phyloP scores from a whole-genome alignment of 2,329 filamentous ascomycete species.

The Diplodia mutila region DNA sequence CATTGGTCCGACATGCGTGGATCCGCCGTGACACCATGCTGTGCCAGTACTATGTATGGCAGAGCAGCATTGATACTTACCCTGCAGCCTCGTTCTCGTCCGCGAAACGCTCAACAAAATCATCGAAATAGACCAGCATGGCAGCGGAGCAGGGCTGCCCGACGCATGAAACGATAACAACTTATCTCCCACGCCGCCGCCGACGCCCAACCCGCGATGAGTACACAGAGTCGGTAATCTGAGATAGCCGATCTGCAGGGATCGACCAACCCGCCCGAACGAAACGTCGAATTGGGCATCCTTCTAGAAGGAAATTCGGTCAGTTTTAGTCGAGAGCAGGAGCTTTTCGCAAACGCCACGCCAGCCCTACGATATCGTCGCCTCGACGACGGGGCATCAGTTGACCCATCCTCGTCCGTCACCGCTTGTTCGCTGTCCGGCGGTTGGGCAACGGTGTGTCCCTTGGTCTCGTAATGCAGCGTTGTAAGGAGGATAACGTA shows the following conservation, averaged over 20 bases:
- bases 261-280: background rate
- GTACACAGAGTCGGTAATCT: background rate
- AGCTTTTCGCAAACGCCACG: background rate
- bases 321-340: no score
- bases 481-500: no score
- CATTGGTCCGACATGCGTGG: background rate
- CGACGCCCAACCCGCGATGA: background rate
- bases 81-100: background rate
- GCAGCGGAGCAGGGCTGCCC: background rate
- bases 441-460: background rate
- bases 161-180: background rate
- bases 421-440: background rate
- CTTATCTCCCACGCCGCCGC: background rate
- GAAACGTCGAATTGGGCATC: background rate
- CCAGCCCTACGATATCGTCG: background rate
- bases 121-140: background rate
- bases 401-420: background rate
- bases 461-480: no score
- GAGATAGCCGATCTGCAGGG: slow-evolving; percentile 7
- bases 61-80: background rate
- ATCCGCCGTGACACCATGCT: background rate
- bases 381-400: background rate
- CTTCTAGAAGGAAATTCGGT: background rate
- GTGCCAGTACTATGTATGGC: background rate
- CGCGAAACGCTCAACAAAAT: background rate